A percentile compares a stretch with the other conserved stretches of the same genome.
Conservation (phyloP, 2,329 filamentous ascomycete species). For the Botrytis tulipae region DNA sequence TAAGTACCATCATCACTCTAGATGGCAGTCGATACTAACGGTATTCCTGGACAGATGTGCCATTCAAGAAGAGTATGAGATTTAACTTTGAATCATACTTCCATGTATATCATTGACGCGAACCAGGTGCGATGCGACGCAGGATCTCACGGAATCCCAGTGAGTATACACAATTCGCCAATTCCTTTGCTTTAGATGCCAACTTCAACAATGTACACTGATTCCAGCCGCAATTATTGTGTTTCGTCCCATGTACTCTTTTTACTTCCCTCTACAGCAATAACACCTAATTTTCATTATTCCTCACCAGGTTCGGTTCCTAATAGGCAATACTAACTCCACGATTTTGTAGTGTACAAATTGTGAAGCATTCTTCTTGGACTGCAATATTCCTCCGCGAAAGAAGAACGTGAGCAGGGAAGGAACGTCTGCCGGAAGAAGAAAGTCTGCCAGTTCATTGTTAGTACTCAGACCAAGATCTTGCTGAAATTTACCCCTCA, state of each 20-base stretch:
- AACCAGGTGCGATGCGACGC: conserved; percentile 92
- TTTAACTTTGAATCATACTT: background rate
- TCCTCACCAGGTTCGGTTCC: background rate
- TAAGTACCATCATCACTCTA: background rate
- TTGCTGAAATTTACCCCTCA: background rate
- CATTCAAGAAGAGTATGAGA: conserved; percentile 15
- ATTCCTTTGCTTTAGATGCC: background rate
- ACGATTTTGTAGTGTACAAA: conserved; percentile 68
- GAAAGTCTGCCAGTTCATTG: conserved; percentile 32
- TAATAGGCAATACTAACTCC: background rate
- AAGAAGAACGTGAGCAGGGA: conserved; percentile 82
- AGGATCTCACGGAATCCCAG: conserved; percentile 85
- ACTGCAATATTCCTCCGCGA: conserved; percentile 92
- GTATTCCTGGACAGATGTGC: background rate
- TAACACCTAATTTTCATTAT: background rate
- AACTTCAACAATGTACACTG: background rate
- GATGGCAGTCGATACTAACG: conserved; percentile 1
- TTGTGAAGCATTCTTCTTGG: conserved; percentile 95
- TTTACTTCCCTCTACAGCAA: background rate
- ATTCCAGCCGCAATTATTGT: background rate
- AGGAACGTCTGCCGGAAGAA: conserved; percentile 66
- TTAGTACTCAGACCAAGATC: background rate
- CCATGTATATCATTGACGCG: conserved; percentile 24
- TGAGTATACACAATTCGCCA: background rate
- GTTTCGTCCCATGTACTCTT: background rate